A percentile compares a stretch with the other conserved stretches of the same genome.
phyloP scores from a whole-genome alignment of 768 basidiomycete genomes.

The Leccinum fibrillosum region DNA sequence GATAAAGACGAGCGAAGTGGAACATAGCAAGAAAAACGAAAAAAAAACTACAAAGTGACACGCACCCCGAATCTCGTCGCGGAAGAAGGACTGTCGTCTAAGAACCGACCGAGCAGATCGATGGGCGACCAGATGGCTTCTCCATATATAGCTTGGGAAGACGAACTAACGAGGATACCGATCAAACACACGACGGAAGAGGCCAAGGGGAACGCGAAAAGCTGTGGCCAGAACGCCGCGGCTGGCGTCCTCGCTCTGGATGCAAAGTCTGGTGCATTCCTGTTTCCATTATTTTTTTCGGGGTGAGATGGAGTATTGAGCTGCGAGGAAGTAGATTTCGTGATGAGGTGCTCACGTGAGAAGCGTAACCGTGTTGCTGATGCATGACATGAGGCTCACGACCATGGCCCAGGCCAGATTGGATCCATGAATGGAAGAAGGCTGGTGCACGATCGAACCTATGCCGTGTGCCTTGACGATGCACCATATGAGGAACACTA shows the following conservation, averaged over 20 bases:
- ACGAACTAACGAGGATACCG: constrained; percentile 79
- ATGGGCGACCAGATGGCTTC: constrained; percentile 79
- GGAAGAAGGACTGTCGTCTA: constrained; percentile 58
- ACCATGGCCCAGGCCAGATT: constrained; percentile 77
- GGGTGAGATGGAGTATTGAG: constrained; percentile 11
- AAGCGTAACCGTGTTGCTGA: constrained; percentile 77
- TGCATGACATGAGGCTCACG: constrained; percentile 67
- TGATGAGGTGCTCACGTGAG: constrained; percentile 48
- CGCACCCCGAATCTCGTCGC: constrained; percentile 66
- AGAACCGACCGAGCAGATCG: constrained; percentile 63
- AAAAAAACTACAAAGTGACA: not conserved
- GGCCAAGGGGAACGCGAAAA: constrained; percentile 66
- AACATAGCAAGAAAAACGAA: not conserved
- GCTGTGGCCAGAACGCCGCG: constrained; percentile 62
- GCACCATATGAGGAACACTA: constrained; percentile 75
- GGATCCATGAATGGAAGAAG: constrained; percentile 59
- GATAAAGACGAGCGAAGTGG: not conserved
- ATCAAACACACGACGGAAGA: constrained; percentile 77
- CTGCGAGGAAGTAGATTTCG: not conserved
- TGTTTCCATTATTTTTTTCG: constrained; percentile 21
- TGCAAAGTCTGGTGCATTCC: constrained; percentile 76
- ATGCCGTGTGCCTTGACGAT: constrained; percentile 75
- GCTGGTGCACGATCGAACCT: constrained; percentile 69
- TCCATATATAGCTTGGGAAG: constrained; percentile 71
- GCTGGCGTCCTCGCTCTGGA: constrained; percentile 55